Conservation (phyloP, 345 rosid species). For the Eucalyptus tenuipes region DNA sequence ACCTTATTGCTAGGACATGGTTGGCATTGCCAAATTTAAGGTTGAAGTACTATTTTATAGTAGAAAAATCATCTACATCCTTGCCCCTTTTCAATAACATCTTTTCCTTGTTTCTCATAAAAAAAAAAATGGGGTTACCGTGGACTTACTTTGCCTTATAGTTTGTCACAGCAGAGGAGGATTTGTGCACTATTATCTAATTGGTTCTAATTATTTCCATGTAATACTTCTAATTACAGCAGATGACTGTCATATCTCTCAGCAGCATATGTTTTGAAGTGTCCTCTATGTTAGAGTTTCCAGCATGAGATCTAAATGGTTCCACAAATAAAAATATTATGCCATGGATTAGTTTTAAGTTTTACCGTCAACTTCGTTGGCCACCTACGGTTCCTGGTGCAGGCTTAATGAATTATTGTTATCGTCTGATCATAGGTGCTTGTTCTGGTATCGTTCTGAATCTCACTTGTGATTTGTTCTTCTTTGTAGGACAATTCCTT, state of each 20-base stretch:
- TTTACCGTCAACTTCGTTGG: neutral
- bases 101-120: neutral
- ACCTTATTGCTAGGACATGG: neutral
- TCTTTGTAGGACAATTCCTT: conserved; percentile 83
- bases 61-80: neutral
- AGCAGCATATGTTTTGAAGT: neutral
- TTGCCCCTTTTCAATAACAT: neutral
- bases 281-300: neutral
- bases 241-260: neutral
- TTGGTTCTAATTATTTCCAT: neutral
- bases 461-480: neutral
- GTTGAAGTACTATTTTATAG: neutral
- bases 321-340: neutral
- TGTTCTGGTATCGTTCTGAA: neutral
- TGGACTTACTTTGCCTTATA: neutral
- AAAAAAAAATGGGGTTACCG: neutral
- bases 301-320: neutral
- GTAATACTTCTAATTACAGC: neutral
- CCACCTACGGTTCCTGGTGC: neutral
- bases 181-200: neutral
- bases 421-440: neutral
- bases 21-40: neutral
- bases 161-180: neutral
- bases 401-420: neutral
- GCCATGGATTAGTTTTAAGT: neutral